These are phyloP conservation scores for Populus nigra DNA, from an alignment of 345 rosid genomes.

Conservation along the genomic window DNA sequence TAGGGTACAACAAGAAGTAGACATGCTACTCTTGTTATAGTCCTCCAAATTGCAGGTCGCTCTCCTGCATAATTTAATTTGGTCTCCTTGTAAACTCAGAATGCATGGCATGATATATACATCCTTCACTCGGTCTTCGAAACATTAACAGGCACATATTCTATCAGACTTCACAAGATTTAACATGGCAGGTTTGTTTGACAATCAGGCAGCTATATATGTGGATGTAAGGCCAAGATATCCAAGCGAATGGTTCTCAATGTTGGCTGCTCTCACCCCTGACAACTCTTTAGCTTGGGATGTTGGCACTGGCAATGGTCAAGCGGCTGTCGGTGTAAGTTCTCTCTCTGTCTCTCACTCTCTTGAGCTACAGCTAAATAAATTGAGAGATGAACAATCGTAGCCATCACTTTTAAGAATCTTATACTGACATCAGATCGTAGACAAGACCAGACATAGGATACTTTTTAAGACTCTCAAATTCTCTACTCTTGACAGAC, in stretches of 20 bases:
- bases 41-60: no score
- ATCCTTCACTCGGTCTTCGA: no score
- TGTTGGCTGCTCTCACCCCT: conserved; percentile 46
- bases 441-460: background rate
- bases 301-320: conserved; percentile 72
- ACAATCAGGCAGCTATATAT: conserved; percentile 56
- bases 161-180: background rate
- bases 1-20: background rate
- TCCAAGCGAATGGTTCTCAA: conserved; percentile 52
- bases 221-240: conserved; percentile 52
- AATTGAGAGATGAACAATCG: background rate
- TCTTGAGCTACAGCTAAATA: background rate
- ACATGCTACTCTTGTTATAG: no score
- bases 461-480: no score
- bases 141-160: background rate
- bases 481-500: background rate
- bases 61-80: no score
- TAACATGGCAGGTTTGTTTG: conserved; percentile 55
- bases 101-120: no score
- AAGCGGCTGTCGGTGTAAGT: conserved; percentile 57
- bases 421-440: background rate
- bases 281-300: conserved; percentile 61
- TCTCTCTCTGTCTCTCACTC: background rate
- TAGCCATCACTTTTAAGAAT: background rate
- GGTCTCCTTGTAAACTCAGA: no score